phyloP scores from a whole-genome alignment of 2,329 filamentous ascomycete species.

The Fusarium devonianum region DNA sequence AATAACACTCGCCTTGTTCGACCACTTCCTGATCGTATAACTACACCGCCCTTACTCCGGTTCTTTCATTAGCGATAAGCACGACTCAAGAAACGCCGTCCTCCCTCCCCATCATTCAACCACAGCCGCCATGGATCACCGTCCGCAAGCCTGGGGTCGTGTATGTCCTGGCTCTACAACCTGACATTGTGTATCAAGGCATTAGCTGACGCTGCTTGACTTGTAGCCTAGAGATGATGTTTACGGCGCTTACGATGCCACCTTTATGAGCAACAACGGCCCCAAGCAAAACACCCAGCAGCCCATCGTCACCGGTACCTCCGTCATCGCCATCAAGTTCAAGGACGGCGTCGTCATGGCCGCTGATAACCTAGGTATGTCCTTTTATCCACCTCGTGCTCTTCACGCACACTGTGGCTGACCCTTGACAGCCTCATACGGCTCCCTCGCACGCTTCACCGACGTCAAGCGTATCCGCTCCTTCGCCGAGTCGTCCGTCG shows the following conservation, averaged over 20 bases:
- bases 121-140: conserved; percentile 67
- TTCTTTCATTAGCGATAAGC: too few species aligned
- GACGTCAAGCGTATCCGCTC: conserved; percentile 93
- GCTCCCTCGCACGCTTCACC: conserved; percentile 94
- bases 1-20: background rate
- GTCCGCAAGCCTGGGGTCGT: conserved; percentile 76
- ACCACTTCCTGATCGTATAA: too few species aligned
- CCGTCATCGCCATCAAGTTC: conserved; percentile 94
- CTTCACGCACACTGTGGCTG: conserved; percentile 6
- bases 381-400: background rate
- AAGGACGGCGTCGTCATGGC: conserved; percentile 96
- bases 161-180: conserved; percentile 57
- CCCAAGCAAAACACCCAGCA: conserved; percentile 89
- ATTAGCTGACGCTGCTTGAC: conserved; percentile 6
- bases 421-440: conserved; percentile 79
- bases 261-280: conserved; percentile 75
- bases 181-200: background rate
- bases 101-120: conserved; percentile 15
- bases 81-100: too few species aligned
- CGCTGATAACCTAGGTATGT: conserved; percentile 90
- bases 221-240: conserved; percentile 92
- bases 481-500: conserved; percentile 82
- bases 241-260: conserved; percentile 90
- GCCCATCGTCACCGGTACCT: conserved; percentile 95
- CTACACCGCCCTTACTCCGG: too few species aligned